A percentile compares a stretch with the other conserved stretches of the same genome.
Conservation (phyloP, 768 basidiomycete genomes). For the Boletus speciosus region DNA sequence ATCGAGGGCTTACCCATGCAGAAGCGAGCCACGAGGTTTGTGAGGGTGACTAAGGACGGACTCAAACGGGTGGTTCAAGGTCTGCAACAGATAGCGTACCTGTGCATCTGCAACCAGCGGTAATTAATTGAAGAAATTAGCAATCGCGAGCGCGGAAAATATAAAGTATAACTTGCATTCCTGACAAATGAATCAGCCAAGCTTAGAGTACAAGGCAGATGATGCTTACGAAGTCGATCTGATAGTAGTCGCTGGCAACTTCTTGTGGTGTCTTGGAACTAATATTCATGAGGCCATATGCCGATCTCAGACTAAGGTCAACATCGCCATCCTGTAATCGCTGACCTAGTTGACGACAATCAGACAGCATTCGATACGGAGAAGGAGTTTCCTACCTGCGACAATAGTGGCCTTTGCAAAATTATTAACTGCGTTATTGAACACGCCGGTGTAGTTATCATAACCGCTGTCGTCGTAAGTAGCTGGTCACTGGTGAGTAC, state of each 20-base stretch:
- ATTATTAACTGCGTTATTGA: slow-evolving; percentile 39
- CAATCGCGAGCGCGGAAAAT: not conserved
- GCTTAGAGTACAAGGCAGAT: not conserved
- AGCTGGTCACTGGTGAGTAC: slow-evolving; percentile 30
- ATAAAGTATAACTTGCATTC: slow-evolving; percentile 24
- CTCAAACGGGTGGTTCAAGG: slow-evolving; percentile 8
- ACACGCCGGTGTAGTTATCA: slow-evolving; percentile 43
- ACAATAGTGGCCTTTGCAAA: slow-evolving; percentile 40
- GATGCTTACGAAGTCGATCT: slow-evolving; percentile 36
- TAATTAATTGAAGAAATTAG: slow-evolving; percentile 2
- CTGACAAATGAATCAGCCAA: slow-evolving; percentile 12
- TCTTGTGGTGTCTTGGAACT: slow-evolving; percentile 45
- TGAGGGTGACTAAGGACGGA: slow-evolving; percentile 54
- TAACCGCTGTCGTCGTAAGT: slow-evolving; percentile 53
- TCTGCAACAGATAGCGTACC: slow-evolving; percentile 9
- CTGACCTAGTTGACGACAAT: slow-evolving; percentile 5
- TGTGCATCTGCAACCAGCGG: slow-evolving; percentile 20
- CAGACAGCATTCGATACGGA: slow-evolving; percentile 46
- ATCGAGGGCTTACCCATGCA: slow-evolving; percentile 45
- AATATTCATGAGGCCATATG: slow-evolving; percentile 48
- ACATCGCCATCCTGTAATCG: slow-evolving; percentile 32
- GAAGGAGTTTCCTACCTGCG: slow-evolving; percentile 38
- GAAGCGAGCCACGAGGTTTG: slow-evolving; percentile 61
- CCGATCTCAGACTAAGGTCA: slow-evolving; percentile 52
- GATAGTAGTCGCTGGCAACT: slow-evolving; percentile 55